Percentiles rank a stretch among this genome's conserved stretches.
These are phyloP conservation scores for Perkinsus olseni DNA, from an alignment of 169 alveolate species.

Conservation along the genomic window DNA sequence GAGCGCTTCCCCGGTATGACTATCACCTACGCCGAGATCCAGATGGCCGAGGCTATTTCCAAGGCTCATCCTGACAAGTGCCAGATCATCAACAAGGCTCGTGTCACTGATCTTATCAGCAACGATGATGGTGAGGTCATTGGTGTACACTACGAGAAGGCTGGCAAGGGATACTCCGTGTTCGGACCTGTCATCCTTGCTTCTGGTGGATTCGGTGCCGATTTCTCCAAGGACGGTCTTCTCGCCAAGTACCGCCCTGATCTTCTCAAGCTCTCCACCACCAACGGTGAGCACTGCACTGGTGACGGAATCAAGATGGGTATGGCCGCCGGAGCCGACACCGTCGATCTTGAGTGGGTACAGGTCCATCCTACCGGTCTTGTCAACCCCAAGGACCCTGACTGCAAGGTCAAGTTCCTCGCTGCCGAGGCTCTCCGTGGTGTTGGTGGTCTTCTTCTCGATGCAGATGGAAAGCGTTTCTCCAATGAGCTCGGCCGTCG, in stretches of 20 bases:
- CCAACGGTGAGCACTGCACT: constrained; percentile 16
- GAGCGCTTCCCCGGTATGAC: constrained; percentile 33
- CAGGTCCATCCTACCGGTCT: constrained; percentile 51
- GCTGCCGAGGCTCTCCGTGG: constrained; percentile 57
- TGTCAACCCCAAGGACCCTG: constrained; percentile 31
- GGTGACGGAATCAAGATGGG: constrained; percentile 34
- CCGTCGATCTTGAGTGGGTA: constrained; percentile 43
- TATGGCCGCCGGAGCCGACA: constrained; percentile 38
- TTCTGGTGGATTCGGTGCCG: constrained; percentile 52
- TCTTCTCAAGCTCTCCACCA: constrained; percentile 24
- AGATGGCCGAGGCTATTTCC: constrained; percentile 24
- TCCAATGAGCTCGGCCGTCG: constrained; percentile 55
- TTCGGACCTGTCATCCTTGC: constrained; percentile 41
- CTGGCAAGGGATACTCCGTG: constrained; percentile 23
- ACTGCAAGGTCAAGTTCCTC: constrained; percentile 39
- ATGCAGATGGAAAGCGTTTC: constrained; percentile 46
- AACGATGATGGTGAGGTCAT: constrained; percentile 13
- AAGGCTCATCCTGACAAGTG: constrained; percentile 10
- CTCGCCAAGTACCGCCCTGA: constrained; percentile 24
- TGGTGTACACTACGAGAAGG: constrained; percentile 24
- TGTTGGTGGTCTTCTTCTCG: constrained; percentile 46
- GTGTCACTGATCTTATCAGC: constrained; percentile 25
- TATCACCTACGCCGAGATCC: constrained; percentile 21
- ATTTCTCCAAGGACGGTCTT: constrained; percentile 37
- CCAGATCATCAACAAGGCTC: constrained; percentile 33